phyloP scores from a whole-genome alignment of 2,329 filamentous ascomycete genomes.

The Exophiala sideris region DNA sequence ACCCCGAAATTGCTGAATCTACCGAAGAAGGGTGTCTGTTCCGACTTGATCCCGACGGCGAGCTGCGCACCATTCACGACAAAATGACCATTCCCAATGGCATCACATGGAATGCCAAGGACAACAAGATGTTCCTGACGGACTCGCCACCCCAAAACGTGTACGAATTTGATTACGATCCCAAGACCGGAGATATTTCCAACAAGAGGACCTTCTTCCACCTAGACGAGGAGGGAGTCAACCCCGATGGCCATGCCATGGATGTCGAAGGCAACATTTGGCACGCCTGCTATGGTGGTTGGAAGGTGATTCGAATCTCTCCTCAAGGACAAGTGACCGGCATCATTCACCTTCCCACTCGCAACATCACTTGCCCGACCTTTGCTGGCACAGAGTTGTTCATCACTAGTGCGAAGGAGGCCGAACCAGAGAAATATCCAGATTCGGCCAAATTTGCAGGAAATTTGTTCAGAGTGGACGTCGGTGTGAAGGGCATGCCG shows the following conservation, averaged over 20 bases:
- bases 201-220: conserved; percentile 71
- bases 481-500: conserved; percentile 52
- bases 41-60: conserved; percentile 62
- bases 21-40: conserved; percentile 64
- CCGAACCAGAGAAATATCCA: conserved; percentile 60
- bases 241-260: conserved; percentile 80
- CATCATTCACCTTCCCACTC: conserved; percentile 71
- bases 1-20: conserved; percentile 61
- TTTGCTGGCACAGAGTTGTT: conserved; percentile 73
- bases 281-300: conserved; percentile 79
- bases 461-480: conserved; percentile 49
- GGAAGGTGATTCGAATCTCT: conserved; percentile 70
- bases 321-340: conserved; percentile 68
- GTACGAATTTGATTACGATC: conserved; percentile 70
- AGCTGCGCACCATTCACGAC: conserved; percentile 58
- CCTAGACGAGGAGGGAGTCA: conserved; percentile 58
- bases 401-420: conserved; percentile 74
- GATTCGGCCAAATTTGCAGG: conserved; percentile 65
- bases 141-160: conserved; percentile 71
- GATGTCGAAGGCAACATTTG: conserved; percentile 84
- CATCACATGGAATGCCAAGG: conserved; percentile 72
- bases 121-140: conserved; percentile 75
- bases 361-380: conserved; percentile 74
- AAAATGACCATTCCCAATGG: conserved; percentile 78
- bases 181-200: conserved; percentile 59